These are phyloP conservation scores for Conoideocrella luteorostrata DNA, from an alignment of 2,329 filamentous ascomycete species.

Conservation along the genomic window DNA sequence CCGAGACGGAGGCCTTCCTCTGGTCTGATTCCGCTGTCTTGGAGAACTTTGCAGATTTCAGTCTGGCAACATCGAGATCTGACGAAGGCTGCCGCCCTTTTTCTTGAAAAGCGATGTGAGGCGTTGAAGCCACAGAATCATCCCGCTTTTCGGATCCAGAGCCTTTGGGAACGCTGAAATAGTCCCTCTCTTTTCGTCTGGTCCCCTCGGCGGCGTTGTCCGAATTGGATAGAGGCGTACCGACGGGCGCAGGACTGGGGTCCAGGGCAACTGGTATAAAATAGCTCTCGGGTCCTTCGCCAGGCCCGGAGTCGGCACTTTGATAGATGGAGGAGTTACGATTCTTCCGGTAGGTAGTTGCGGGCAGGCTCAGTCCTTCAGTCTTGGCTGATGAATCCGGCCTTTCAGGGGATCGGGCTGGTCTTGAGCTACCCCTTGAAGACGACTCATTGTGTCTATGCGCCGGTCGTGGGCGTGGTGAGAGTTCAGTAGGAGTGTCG, in stretches of 20 bases:
- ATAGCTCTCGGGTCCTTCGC: constrained; percentile 60
- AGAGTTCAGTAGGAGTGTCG: constrained; percentile 63
- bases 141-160: constrained; percentile 36
- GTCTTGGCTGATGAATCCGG: constrained; percentile 32
- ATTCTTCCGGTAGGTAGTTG: constrained; percentile 71
- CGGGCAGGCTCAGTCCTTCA: constrained; percentile 63
- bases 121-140: constrained; percentile 55
- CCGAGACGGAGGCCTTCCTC: constrained; percentile 20
- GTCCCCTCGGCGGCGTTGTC: constrained; percentile 39
- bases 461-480: constrained; percentile 51
- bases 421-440: constrained; percentile 47
- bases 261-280: constrained; percentile 73
- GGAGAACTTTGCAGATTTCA: constrained; percentile 44
- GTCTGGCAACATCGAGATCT: constrained; percentile 49
- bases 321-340: constrained; percentile 62
- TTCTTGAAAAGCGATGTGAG: constrained; percentile 90
- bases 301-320: constrained; percentile 37
- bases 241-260: constrained; percentile 53
- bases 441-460: constrained; percentile 48
- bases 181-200: constrained; percentile 51
- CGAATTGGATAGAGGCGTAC: constrained; percentile 48
- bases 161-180: constrained; percentile 46
- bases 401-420: constrained; percentile 50
- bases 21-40: constrained; percentile 28
- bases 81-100: constrained; percentile 59